Conservation (phyloP, 805 yeast genomes). For the Teunomyces kruisii region DNA sequence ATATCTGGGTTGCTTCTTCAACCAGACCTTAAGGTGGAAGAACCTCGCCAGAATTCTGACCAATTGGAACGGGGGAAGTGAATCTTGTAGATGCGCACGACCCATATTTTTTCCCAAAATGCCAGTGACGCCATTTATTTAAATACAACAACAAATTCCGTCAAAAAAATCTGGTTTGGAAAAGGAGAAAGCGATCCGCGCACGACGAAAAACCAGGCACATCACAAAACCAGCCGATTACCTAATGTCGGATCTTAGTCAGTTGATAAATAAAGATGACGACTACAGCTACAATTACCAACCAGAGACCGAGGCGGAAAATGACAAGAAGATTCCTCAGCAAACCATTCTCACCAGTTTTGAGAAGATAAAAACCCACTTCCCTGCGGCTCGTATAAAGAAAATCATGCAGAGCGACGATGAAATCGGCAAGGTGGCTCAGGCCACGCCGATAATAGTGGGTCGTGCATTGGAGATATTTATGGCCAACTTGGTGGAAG, state of each 20-base stretch:
- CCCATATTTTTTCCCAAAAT: neutral
- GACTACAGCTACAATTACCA: conserved; percentile 15
- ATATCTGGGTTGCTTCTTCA: no score
- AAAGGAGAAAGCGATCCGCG: neutral
- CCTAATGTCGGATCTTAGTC: conserved; percentile 26
- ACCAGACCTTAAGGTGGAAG: neutral
- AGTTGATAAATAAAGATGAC: conserved; percentile 25
- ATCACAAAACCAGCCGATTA: neutral
- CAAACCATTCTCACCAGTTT: conserved; percentile 35
- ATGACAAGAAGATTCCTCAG: conserved; percentile 24
- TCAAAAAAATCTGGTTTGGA: neutral
- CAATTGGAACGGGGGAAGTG: neutral
- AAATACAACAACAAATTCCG: neutral
- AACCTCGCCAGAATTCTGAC: neutral
- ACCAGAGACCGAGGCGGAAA: neutral
- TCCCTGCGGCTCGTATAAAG: conserved; percentile 92
- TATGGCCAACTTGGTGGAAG: conserved; percentile 85
- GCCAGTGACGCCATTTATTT: conserved; percentile 3
- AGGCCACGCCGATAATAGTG: conserved; percentile 97
- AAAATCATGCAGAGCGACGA: conserved; percentile 97
- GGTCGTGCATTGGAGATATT: conserved; percentile 93
- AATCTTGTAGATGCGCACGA: neutral
- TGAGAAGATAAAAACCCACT: conserved; percentile 69
- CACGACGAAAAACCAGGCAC: neutral
- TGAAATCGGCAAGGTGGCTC: conserved; percentile 97